Evolutionary conservation across 345 rosid species (phyloP).

Genomic region (Gossypium ekmanianum): DNA sequence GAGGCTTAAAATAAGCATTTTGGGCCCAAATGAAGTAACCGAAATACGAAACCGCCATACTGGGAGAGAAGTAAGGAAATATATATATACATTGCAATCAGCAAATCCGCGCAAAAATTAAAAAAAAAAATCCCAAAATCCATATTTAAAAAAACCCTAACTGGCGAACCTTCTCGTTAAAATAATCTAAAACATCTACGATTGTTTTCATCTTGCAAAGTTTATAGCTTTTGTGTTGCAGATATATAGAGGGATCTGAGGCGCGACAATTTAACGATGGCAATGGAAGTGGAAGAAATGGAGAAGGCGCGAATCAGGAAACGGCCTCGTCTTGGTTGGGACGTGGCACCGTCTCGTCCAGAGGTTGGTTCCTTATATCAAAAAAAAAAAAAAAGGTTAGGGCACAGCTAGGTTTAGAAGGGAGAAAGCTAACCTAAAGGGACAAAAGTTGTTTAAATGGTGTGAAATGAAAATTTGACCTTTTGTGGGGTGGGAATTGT

Average conservation of each 20-base stretch:
- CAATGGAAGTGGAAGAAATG: conserved; percentile 31
- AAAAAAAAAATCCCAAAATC: neutral
- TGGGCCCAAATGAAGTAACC: neutral
- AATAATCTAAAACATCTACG: neutral
- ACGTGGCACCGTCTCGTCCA: conserved; percentile 48
- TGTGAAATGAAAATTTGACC: conserved; percentile 24
- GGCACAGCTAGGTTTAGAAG: conserved; percentile 9
- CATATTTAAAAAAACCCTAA: neutral
- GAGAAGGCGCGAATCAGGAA: conserved; percentile 50
- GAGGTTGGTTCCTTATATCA: conserved; percentile 40
- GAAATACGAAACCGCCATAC: neutral
- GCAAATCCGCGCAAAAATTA: neutral
- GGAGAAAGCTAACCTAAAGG: conserved; percentile 4
- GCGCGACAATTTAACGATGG: conserved; percentile 20
- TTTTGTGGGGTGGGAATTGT: conserved; percentile 18
- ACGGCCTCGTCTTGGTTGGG: conserved; percentile 72
- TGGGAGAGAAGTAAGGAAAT: neutral
- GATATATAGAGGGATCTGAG: conserved; percentile 20
- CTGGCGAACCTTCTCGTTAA: neutral
- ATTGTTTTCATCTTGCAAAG: neutral
- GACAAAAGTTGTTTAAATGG: neutral
- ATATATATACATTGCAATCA: neutral
- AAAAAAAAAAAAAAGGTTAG: conserved; percentile 6
- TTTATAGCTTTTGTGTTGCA: conserved; percentile 32
- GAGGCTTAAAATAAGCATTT: neutral